These are phyloP conservation scores for Boletus eberwhitei DNA, from an alignment of 768 basidiomycete genomes.

Conservation along the genomic window DNA sequence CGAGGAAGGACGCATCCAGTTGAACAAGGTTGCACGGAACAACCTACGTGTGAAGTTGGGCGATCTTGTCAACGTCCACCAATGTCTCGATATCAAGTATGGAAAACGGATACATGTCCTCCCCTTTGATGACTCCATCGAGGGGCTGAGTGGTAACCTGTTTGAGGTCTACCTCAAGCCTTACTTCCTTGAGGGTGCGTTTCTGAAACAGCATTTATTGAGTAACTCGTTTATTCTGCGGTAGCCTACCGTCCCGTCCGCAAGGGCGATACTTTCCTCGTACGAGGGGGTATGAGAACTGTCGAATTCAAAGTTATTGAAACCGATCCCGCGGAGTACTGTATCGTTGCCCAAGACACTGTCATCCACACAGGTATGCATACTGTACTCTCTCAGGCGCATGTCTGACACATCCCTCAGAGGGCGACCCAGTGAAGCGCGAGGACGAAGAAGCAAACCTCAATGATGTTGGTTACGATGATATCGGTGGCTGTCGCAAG, in stretches of 20 bases:
- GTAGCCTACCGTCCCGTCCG: conserved; percentile 90
- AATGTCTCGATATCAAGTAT: conserved; percentile 97
- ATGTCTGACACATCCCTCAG: conserved; percentile 36
- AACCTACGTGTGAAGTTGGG: conserved; percentile 97
- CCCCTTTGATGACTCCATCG: conserved; percentile 97
- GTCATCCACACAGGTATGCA: conserved; percentile 83
- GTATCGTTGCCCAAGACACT: conserved; percentile 98
- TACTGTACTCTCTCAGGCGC: not conserved
- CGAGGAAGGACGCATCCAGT: conserved; percentile 95
- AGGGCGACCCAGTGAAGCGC: conserved; percentile 98
- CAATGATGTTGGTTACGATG: conserved; percentile 96
- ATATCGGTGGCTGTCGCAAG: conserved; percentile 98
- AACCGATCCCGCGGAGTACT: conserved; percentile 96
- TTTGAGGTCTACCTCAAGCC: conserved; percentile 99
- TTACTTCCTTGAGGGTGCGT: conserved; percentile 92
- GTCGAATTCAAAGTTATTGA: conserved; percentile 99
- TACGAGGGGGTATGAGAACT: conserved; percentile 96
- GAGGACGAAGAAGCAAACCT: conserved; percentile 98
- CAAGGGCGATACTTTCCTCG: conserved; percentile 98
- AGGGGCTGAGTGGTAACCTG: conserved; percentile 96
- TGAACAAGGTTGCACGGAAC: conserved; percentile 99
- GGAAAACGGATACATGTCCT: conserved; percentile 96
- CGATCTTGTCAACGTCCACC: conserved; percentile 93
- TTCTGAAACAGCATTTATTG: not conserved
- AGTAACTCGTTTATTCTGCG: conserved; percentile 4